Percentiles rank a stretch among this genome's conserved stretches.
phyloP scores from a whole-genome alignment of 2,329 filamentous ascomycete genomes.

The Dactylellina sp. region DNA sequence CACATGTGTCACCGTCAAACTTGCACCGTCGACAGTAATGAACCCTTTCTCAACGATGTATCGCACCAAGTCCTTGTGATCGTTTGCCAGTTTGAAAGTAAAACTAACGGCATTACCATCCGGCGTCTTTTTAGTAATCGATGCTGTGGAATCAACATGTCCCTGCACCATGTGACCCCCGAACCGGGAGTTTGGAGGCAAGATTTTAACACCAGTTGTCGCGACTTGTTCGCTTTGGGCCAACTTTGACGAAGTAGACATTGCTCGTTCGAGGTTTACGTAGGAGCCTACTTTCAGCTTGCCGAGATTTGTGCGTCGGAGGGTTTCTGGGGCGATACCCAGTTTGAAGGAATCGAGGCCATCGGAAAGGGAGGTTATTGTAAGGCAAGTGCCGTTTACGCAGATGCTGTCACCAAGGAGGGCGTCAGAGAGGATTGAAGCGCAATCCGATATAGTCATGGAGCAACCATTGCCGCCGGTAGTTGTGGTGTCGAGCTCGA shows the following conservation, averaged over 20 bases:
- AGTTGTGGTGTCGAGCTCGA: slow-evolving; percentile 79
- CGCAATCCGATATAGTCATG: slow-evolving; percentile 81
- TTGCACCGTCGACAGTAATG: slow-evolving; percentile 92
- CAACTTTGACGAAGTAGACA: slow-evolving; percentile 71
- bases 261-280: slow-evolving; percentile 94
- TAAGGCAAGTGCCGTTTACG: slow-evolving; percentile 94
- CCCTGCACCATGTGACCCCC: slow-evolving; percentile 86
- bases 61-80: slow-evolving; percentile 75
- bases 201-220: slow-evolving; percentile 37
- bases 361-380: slow-evolving; percentile 77
- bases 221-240: slow-evolving; percentile 17
- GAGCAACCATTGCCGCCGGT: slow-evolving; percentile 83
- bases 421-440: slow-evolving; percentile 82
- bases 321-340: slow-evolving; percentile 92
- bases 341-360: slow-evolving; percentile 76
- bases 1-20: slow-evolving; percentile 89
- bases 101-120: slow-evolving; percentile 94
- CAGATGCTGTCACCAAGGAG: slow-evolving; percentile 92
- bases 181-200: slow-evolving; percentile 79
- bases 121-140: slow-evolving; percentile 76
- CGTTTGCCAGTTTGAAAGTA: slow-evolving; percentile 75
- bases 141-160: slow-evolving; percentile 90
- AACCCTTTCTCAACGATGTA: slow-evolving; percentile 98
- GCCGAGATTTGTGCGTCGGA: slow-evolving; percentile 95
- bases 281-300: slow-evolving; percentile 71